phyloP scores from a whole-genome alignment of 768 basidiomycete species.

The Austroboletus festivus region DNA sequence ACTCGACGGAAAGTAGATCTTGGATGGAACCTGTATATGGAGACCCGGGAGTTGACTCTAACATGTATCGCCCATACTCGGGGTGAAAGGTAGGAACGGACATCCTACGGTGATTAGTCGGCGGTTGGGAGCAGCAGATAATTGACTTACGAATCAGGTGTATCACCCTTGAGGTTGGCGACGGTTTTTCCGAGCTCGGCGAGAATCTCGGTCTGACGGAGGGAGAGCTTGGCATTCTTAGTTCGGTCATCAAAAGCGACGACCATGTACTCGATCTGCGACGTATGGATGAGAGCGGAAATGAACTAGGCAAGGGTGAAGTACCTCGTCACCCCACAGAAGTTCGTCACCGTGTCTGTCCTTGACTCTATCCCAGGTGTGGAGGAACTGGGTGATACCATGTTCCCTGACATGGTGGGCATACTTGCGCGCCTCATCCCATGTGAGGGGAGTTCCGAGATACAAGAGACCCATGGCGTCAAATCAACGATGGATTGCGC shows the following conservation, averaged over 20 bases:
- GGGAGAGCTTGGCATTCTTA: conserved; percentile 82
- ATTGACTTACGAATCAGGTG: conserved; percentile 51
- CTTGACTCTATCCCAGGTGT: conserved; percentile 91
- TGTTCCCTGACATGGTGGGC: conserved; percentile 88
- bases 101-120: conserved; percentile 39
- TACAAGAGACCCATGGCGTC: conserved; percentile 83
- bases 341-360: conserved; percentile 87
- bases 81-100: conserved; percentile 92
- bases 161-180: conserved; percentile 52
- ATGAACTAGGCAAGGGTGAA: conserved; percentile 9
- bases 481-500: conserved; percentile 11
- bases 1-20: conserved; percentile 86
- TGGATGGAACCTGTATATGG: conserved; percentile 88
- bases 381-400: conserved; percentile 92
- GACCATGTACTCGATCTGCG: conserved; percentile 94
- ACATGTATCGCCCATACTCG: conserved; percentile 98
- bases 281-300: conserved; percentile 8
- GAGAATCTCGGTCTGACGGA: conserved; percentile 95
- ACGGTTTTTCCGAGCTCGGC: conserved; percentile 70
- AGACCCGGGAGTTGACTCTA: conserved; percentile 94
- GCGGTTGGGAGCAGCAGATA: background rate
- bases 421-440: conserved; percentile 85
- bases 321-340: conserved; percentile 98
- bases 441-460: conserved; percentile 88
- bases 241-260: conserved; percentile 74